Evolutionary conservation across 1,139 yeast genomes (phyloP).

Genomic region (Lodderomyces orthopsilosis): DNA sequence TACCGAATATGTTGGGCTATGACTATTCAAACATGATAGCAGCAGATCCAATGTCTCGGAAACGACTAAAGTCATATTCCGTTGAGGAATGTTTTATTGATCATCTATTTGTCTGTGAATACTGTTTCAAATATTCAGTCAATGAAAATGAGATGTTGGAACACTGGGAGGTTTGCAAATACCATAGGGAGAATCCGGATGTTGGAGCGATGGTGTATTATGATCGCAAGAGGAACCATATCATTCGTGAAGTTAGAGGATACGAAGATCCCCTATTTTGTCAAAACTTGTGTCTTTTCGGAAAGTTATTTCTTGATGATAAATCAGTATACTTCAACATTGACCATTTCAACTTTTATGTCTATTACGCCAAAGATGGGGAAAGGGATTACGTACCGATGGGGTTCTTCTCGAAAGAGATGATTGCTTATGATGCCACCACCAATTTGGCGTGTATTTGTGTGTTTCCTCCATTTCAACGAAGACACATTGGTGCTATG

Average conservation of each 20-base stretch:
- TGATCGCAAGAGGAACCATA: slow-evolving; percentile 44
- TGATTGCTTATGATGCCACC: slow-evolving; percentile 77
- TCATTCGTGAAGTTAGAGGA: slow-evolving; percentile 69
- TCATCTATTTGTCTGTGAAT: slow-evolving; percentile 67
- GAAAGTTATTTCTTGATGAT: slow-evolving; percentile 85
- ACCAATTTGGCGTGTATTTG: slow-evolving; percentile 85
- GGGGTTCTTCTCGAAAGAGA: slow-evolving; percentile 92
- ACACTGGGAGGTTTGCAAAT: slow-evolving; percentile 49
- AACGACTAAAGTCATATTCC: slow-evolving; percentile 11
- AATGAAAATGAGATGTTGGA: slow-evolving; percentile 29
- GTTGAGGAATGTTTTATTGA: slow-evolving; percentile 49
- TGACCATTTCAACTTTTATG: slow-evolving; percentile 76
- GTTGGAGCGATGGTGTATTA: slow-evolving; percentile 70
- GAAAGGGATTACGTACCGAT: slow-evolving; percentile 47
- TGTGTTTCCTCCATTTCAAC: slow-evolving; percentile 89
- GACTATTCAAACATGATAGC: slow-evolving; percentile 18
- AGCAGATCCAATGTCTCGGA: slow-evolving; percentile 19
- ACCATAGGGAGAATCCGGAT: slow-evolving; percentile 31
- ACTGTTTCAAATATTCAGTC: slow-evolving; percentile 78
- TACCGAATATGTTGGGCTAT: slow-evolving; percentile 31
- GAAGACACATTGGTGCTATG: slow-evolving; percentile 71
- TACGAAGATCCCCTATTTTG: slow-evolving; percentile 61
- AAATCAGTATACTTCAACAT: slow-evolving; percentile 83
- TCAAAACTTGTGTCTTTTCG: slow-evolving; percentile 80
- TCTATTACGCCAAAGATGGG: slow-evolving; percentile 52